Conservation (phyloP, 176 grass and related monocot genomes). For the Hyparrhenia diplandra region DNA sequence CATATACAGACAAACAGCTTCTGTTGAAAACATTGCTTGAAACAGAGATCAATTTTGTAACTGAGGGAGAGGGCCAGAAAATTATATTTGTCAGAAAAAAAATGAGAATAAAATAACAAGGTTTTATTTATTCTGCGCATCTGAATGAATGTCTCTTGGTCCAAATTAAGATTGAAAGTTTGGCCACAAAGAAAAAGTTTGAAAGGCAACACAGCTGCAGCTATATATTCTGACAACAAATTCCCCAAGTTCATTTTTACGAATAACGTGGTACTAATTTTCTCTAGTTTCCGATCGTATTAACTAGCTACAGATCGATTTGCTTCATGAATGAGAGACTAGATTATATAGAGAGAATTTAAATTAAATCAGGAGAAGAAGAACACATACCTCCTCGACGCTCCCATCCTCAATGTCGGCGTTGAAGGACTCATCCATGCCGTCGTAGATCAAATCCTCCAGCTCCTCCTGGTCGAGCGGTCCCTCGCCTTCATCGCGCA, state of each 20-base stretch:
- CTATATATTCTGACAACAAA: background rate
- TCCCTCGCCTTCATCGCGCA: too few relatives aligned
- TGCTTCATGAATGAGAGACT: background rate
- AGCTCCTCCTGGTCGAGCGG: too few relatives aligned
- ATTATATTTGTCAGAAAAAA: too few relatives aligned
- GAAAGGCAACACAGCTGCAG: background rate
- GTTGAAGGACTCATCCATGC: too few relatives aligned
- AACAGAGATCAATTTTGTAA: too few relatives aligned
- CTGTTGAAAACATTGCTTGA: too few relatives aligned
- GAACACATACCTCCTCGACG: background rate
- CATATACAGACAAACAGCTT: too few relatives aligned
- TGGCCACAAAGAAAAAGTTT: too few relatives aligned
- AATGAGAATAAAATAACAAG: background rate
- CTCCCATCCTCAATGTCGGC: too few relatives aligned
- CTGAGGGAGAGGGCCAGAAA: too few relatives aligned
- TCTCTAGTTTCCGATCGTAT: background rate
- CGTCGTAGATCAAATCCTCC: too few relatives aligned
- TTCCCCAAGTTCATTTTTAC: too few relatives aligned
- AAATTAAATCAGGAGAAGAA: background rate
- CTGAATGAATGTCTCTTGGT: background rate
- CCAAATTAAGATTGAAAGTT: background rate
- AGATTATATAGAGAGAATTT: background rate
- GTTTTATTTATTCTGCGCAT: background rate
- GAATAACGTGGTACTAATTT: background rate
- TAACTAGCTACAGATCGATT: background rate